Conservation (phyloP, 306 rosid species). For the Vicia faba region DNA sequence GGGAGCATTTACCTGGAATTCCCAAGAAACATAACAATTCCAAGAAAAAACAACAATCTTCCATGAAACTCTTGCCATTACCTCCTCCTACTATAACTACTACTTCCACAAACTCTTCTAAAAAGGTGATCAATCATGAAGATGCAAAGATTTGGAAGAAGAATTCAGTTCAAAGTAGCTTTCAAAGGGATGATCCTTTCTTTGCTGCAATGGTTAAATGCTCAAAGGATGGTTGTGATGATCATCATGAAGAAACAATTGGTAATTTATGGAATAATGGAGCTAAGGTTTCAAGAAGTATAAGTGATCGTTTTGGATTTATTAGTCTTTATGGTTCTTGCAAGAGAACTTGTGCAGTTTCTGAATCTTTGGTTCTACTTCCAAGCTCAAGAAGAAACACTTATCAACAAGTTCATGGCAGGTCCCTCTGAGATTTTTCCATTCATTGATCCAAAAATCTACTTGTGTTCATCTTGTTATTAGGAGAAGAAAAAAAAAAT, state of each 20-base stretch:
- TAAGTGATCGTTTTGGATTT: constrained; percentile 74
- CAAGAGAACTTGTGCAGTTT: constrained; percentile 72
- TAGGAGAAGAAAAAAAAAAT: not conserved
- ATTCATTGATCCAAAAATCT: constrained; percentile 5
- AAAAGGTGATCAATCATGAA: constrained; percentile 40
- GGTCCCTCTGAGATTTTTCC: constrained; percentile 34
- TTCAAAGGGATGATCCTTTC: constrained; percentile 84
- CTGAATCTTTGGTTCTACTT: constrained; percentile 66
- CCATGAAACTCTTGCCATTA: constrained; percentile 59
- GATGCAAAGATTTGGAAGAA: constrained; percentile 40
- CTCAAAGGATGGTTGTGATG: constrained; percentile 56
- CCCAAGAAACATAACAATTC: constrained; percentile 68
- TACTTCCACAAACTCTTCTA: constrained; percentile 39
- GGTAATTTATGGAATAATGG: constrained; percentile 46
- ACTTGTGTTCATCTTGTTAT: constrained; percentile 32
- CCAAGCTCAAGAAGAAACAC: constrained; percentile 61
- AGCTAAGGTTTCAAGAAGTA: constrained; percentile 70
- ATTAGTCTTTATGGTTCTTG: constrained; percentile 62
- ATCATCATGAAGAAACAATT: constrained; percentile 28
- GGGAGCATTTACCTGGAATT: constrained; percentile 93
- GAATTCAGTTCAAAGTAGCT: constrained; percentile 19
- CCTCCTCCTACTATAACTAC: constrained; percentile 56
- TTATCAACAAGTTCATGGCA: constrained; percentile 46
- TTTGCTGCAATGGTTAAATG: constrained; percentile 83
- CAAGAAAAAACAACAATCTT: constrained; percentile 44